Evolutionary conservation across 331 rosid species (phyloP).

Genomic region (Spiraea crenata): DNA sequence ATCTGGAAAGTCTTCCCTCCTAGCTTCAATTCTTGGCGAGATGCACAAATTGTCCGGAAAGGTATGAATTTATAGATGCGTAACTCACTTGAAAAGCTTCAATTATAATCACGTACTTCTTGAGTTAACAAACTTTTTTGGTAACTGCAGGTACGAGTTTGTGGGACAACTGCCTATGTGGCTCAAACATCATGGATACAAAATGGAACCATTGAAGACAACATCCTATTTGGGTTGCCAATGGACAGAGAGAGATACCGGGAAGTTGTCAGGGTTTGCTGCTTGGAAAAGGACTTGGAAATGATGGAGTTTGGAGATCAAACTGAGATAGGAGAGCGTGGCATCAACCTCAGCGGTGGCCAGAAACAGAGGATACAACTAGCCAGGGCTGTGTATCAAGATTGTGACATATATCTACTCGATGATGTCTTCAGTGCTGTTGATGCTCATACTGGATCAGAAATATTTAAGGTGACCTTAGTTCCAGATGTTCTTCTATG

Average conservation of each 20-base stretch:
- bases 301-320: slow-evolving; percentile 93
- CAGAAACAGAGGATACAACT: slow-evolving; percentile 95
- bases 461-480: slow-evolving; percentile 70
- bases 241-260: slow-evolving; percentile 62
- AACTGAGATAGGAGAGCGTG: slow-evolving; percentile 95
- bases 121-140: slow-evolving; percentile 9
- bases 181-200: slow-evolving; percentile 98
- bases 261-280: slow-evolving; percentile 68
- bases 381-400: slow-evolving; percentile 88
- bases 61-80: slow-evolving; percentile 42
- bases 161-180: slow-evolving; percentile 81
- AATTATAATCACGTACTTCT: not conserved
- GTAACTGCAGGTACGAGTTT: slow-evolving; percentile 61
- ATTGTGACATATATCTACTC: slow-evolving; percentile 80
- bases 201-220: slow-evolving; percentile 85
- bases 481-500: not conserved
- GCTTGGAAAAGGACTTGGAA: slow-evolving; percentile 86
- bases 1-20: slow-evolving; percentile 82
- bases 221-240: slow-evolving; percentile 71
- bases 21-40: slow-evolving; percentile 84
- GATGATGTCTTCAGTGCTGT: slow-evolving; percentile 94
- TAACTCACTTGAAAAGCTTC: not conserved
- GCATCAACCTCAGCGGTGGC: slow-evolving; percentile 93
- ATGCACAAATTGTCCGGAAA: slow-evolving; percentile 77
- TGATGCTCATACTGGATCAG: slow-evolving; percentile 94